Conservation (phyloP, 1,139 yeast genomes). For the Geotrichum carabidarum region DNA sequence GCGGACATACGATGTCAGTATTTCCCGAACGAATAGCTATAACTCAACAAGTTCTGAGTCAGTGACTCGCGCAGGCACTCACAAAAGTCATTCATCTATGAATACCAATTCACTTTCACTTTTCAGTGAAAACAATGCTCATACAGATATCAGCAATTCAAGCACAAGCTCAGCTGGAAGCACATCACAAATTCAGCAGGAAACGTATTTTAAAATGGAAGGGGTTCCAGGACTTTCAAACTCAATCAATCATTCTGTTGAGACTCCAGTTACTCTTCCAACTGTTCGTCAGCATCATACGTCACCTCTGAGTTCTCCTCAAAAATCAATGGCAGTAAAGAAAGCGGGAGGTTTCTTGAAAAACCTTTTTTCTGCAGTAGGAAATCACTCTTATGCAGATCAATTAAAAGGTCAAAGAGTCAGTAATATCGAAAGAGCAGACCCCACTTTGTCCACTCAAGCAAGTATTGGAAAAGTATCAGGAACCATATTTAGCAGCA, state of each 20-base stretch:
- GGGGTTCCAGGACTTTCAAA: constrained; percentile 31
- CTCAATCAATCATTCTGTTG: constrained; percentile 76
- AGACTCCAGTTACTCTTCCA: constrained; percentile 25
- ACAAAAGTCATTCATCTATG: constrained; percentile 27
- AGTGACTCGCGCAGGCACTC: constrained; percentile 29
- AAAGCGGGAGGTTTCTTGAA: constrained; percentile 49
- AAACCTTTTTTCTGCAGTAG: constrained; percentile 40
- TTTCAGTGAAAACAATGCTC: constrained; percentile 26
- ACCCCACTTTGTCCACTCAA: constrained; percentile 12
- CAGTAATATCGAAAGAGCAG: constrained; percentile 66
- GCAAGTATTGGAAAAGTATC: constrained; percentile 11
- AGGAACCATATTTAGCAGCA: not conserved
- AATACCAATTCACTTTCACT: constrained; percentile 27
- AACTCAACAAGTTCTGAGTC: constrained; percentile 21
- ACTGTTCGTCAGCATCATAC: constrained; percentile 23
- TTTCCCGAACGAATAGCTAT: constrained; percentile 5
- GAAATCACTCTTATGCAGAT: not conserved
- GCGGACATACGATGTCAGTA: constrained; percentile 1
- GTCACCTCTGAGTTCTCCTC: not conserved
- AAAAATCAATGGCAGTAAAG: constrained; percentile 27
- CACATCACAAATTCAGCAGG: constrained; percentile 30
- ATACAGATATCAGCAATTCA: constrained; percentile 51
- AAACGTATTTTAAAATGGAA: constrained; percentile 12
- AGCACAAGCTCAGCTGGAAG: constrained; percentile 92
- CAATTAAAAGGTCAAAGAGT: constrained; percentile 48